Conservation (phyloP, 495 filamentous ascomycete genomes). For the Viridothelium virens region DNA sequence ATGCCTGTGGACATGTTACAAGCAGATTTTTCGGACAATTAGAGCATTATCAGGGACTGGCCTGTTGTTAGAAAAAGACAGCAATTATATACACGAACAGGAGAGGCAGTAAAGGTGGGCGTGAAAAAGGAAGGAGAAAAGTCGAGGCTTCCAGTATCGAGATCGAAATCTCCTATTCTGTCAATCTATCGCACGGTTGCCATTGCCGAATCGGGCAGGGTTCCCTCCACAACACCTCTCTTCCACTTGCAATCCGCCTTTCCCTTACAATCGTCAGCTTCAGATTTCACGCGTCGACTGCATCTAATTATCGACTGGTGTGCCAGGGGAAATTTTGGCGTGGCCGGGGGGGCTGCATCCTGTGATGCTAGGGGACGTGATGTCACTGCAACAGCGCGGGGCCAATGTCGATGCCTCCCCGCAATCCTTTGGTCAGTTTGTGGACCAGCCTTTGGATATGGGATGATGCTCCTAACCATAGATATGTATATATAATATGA, state of each 20-base stretch:
- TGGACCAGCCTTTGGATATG: background rate
- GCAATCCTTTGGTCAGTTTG: background rate
- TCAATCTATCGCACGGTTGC: no score
- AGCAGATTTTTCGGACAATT: background rate
- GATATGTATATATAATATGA: background rate
- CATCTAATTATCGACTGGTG: no score
- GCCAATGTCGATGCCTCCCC: background rate
- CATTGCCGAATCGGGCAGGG: background rate
- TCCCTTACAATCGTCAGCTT: background rate
- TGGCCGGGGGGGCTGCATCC: background rate
- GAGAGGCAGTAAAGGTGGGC: background rate
- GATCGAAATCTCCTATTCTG: background rate
- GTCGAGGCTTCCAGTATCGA: background rate
- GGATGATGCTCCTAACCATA: background rate
- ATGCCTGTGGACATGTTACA: conserved; percentile 1
- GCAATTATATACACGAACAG: background rate
- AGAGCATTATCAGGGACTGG: background rate
- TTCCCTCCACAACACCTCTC: background rate
- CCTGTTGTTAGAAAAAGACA: background rate
- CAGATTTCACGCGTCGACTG: background rate
- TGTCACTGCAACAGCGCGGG: background rate
- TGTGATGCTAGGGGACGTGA: background rate
- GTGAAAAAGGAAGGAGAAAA: background rate
- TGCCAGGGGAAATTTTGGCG: no score
- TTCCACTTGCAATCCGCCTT: background rate